Conservation (phyloP, 768 basidiomycete species). For the Leccinum disarticulatum region DNA sequence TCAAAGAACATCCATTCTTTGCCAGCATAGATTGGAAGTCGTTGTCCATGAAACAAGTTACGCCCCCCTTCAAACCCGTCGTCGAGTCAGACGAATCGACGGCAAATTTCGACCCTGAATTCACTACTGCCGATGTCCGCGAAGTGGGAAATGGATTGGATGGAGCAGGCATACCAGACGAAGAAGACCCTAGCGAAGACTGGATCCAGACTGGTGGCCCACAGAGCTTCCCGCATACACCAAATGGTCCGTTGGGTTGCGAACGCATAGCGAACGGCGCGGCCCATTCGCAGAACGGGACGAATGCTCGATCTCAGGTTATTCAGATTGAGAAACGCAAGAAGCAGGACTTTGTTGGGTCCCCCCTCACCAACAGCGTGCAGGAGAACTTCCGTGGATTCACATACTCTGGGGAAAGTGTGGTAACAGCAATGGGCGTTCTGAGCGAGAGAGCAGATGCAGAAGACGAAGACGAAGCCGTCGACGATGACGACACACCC, state of each 20-base stretch:
- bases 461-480: conserved; percentile 41
- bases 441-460: conserved; percentile 30
- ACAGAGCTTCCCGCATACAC: conserved; percentile 48
- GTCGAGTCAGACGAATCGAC: conserved; percentile 98
- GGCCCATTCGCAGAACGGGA: conserved; percentile 14
- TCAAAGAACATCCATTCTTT: conserved; percentile 97
- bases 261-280: conserved; percentile 36
- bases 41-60: conserved; percentile 82
- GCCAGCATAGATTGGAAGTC: conserved; percentile 88
- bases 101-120: conserved; percentile 98
- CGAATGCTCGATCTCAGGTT: conserved; percentile 26
- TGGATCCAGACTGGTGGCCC: conserved; percentile 41
- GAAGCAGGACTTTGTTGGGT: conserved; percentile 46
- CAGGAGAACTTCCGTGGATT: conserved; percentile 98
- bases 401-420: conserved; percentile 76
- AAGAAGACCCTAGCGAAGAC: conserved; percentile 69
- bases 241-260: conserved; percentile 77
- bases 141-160: conserved; percentile 60
- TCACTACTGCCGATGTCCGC: conserved; percentile 87
- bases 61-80: conserved; percentile 96
- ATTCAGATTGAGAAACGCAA: conserved; percentile 57
- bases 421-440: conserved; percentile 46
- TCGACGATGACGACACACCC: conserved; percentile 50
- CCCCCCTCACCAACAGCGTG: conserved; percentile 84
- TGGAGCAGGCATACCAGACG: conserved; percentile 44